Evolutionary conservation across 768 basidiomycete species (phyloP).

Genomic region (Tricholoma matsutake): DNA sequence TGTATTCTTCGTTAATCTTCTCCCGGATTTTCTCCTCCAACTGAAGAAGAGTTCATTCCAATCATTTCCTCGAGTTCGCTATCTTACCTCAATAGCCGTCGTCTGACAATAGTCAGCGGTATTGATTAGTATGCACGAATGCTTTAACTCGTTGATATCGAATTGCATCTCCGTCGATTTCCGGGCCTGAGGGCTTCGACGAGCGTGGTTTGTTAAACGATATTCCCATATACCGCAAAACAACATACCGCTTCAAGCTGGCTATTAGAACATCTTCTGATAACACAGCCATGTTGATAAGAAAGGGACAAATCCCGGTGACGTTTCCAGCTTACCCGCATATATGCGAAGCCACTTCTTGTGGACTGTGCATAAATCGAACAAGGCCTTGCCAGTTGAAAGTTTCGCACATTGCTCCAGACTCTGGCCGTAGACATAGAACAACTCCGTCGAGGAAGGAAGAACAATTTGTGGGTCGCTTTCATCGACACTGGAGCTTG

Average conservation of each 20-base stretch:
- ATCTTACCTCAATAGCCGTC: constrained; percentile 77
- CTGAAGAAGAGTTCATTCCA: constrained; percentile 35
- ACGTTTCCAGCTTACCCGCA: constrained; percentile 55
- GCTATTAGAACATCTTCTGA: constrained; percentile 84
- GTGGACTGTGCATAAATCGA: constrained; percentile 76
- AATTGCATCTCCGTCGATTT: constrained; percentile 79
- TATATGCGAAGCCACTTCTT: constrained; percentile 95
- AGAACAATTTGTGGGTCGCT: constrained; percentile 64
- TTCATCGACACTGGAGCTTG: constrained; percentile 38
- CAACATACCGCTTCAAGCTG: constrained; percentile 63
- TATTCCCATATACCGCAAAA: not conserved
- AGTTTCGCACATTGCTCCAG: constrained; percentile 92
- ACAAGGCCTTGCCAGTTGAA: constrained; percentile 79
- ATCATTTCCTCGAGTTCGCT: not conserved
- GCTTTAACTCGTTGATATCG: constrained; percentile 72
- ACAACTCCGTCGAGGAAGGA: constrained; percentile 92
- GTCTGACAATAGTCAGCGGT: constrained; percentile 97
- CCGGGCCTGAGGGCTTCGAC: constrained; percentile 46
- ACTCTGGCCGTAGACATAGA: constrained; percentile 95
- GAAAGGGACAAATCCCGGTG: not conserved
- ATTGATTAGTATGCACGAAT: constrained; percentile 88
- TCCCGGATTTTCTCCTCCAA: constrained; percentile 90
- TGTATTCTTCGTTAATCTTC: constrained; percentile 72
- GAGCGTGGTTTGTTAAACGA: not conserved
- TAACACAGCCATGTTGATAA: constrained; percentile 9